A percentile compares a stretch with the other conserved stretches of the same genome.
Conservation (phyloP, 805 yeast species). For the Tetrapisispora taiwanensis region DNA sequence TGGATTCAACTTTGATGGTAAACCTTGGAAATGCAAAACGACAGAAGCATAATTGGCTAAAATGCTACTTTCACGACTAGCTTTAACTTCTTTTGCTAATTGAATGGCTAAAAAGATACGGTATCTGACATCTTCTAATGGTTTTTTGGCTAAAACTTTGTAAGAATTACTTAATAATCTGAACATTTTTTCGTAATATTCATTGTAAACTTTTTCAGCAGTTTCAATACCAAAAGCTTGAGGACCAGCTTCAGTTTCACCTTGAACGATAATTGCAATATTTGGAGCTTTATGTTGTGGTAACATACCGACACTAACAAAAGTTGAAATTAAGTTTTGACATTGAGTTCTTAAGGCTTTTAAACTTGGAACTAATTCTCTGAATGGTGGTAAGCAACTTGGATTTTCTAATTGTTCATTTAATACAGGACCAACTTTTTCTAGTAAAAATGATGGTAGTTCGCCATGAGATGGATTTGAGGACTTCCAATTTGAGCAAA, state of each 20-base stretch:
- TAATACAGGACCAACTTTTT: conserved; percentile 30
- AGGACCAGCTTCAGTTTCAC: conserved; percentile 89
- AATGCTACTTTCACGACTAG: conserved; percentile 47
- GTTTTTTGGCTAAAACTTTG: conserved; percentile 58
- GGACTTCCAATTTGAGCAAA: conserved; percentile 30
- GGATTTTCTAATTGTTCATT: conserved; percentile 28
- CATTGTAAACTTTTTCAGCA: conserved; percentile 61
- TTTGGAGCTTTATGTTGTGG: conserved; percentile 65
- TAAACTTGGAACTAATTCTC: conserved; percentile 80
- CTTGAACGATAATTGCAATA: conserved; percentile 82
- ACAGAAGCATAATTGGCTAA: conserved; percentile 73
- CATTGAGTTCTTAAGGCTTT: conserved; percentile 82
- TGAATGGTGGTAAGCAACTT: conserved; percentile 38
- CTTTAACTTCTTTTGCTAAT: conserved; percentile 49
- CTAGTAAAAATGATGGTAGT: conserved; percentile 25
- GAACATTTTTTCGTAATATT: conserved; percentile 55
- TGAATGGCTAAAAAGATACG: conserved; percentile 56
- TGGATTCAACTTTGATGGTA: conserved; percentile 87
- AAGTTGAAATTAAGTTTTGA: conserved; percentile 67
- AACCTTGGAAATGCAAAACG: conserved; percentile 43
- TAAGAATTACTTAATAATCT: conserved; percentile 55
- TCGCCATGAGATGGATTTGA: conserved; percentile 8
- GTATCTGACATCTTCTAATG: conserved; percentile 69
- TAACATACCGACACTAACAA: conserved; percentile 66
- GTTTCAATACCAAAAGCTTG: conserved; percentile 76